Evolutionary conservation across 139 green algal genomes (phyloP).

Genomic region (Coccomyxa sp.): DNA sequence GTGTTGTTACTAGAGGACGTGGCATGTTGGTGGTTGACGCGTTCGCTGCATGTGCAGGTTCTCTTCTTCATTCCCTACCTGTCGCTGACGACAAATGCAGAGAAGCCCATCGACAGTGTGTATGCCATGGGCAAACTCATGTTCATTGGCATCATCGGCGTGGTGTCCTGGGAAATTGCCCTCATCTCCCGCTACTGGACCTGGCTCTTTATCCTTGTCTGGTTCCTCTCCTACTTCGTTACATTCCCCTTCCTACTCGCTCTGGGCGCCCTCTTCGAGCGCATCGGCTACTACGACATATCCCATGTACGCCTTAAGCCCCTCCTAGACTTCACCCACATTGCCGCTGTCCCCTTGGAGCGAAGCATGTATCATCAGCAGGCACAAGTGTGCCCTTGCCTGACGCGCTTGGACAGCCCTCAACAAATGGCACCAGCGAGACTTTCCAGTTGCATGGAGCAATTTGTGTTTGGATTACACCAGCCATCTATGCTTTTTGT

Average conservation of each 20-base stretch:
- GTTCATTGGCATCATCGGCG: conserved; percentile 15
- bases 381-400: neutral
- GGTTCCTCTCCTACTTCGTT: conserved; percentile 18
- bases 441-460: too few species aligned
- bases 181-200: conserved; percentile 38
- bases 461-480: too few species aligned
- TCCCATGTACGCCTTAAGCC: neutral
- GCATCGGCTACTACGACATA: neutral
- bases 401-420: too few species aligned
- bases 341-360: neutral
- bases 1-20: too few species aligned
- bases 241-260: conserved; percentile 7
- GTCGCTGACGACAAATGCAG: conserved; percentile 15
- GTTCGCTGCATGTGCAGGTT: conserved; percentile 1
- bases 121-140: conserved; percentile 48
- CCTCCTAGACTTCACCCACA: neutral
- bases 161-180: conserved; percentile 12
- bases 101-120: conserved; percentile 38
- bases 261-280: neutral
- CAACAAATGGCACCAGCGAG: too few species aligned
- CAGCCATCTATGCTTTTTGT: too few species aligned
- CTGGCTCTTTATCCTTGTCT: conserved; percentile 14
- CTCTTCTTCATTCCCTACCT: conserved; percentile 48
- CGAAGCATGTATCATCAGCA: too few species aligned
- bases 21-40: too few species aligned